These are phyloP conservation scores for Pochonia chlamydosporia DNA, from an alignment of 2,329 filamentous ascomycete species.

Conservation along the genomic window DNA sequence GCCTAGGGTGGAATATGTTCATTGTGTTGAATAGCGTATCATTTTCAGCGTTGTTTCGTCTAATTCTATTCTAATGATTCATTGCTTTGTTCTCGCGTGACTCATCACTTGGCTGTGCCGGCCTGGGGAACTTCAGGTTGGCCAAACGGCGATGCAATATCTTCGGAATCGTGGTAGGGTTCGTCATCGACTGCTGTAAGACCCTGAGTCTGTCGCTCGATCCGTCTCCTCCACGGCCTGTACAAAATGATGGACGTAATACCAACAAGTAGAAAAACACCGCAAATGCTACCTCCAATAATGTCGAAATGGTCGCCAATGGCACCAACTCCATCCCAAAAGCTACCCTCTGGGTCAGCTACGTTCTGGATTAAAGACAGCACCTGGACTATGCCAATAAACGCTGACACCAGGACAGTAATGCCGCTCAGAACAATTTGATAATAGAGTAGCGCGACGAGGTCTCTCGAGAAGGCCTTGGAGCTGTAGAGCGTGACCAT, in stretches of 20 bases:
- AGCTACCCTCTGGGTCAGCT: slow-evolving; percentile 64
- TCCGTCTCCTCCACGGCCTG: slow-evolving; percentile 64
- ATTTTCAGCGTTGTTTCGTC: neutral
- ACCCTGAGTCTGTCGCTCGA: slow-evolving; percentile 23
- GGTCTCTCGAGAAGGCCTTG: slow-evolving; percentile 69
- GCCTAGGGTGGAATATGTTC: neutral
- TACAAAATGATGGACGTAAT: slow-evolving; percentile 69
- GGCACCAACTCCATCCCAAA: slow-evolving; percentile 82
- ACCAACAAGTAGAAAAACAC: slow-evolving; percentile 74
- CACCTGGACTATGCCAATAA: slow-evolving; percentile 82
- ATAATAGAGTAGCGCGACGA: slow-evolving; percentile 90
- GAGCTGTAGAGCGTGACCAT: slow-evolving; percentile 94
- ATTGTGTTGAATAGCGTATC: neutral
- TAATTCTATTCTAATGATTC: neutral
- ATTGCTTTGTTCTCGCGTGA: neutral
- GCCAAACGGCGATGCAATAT: neutral
- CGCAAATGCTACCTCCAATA: slow-evolving; percentile 82
- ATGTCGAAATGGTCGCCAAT: slow-evolving; percentile 79
- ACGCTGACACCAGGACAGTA: slow-evolving; percentile 75
- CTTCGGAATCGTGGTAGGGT: neutral
- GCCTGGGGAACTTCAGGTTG: neutral
- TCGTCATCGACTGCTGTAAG: slow-evolving; percentile 7
- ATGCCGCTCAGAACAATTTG: slow-evolving; percentile 80
- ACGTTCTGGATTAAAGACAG: slow-evolving; percentile 74
- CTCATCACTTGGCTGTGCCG: neutral